These are phyloP conservation scores for Acrodontium crateriforme DNA, from an alignment of 2,329 filamentous ascomycete genomes.

Conservation along the genomic window DNA sequence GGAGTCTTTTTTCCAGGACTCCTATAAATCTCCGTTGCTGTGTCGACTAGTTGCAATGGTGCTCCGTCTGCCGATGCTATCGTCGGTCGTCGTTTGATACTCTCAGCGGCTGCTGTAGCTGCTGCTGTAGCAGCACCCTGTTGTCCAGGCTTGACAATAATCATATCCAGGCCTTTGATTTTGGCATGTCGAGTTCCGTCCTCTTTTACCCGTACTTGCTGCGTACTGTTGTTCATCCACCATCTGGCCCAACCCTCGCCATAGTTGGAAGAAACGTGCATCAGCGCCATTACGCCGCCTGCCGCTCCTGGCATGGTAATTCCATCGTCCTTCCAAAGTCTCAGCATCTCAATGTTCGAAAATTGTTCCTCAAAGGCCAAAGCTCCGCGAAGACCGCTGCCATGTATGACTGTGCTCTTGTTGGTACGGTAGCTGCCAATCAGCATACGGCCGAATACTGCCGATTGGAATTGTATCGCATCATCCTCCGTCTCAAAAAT, in stretches of 20 bases:
- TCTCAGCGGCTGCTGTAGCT: constrained; percentile 1
- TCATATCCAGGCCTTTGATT: constrained; percentile 29
- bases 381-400: constrained; percentile 26
- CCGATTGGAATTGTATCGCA: constrained; percentile 31
- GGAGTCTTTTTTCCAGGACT: constrained; percentile 11
- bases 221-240: constrained; percentile 28
- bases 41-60: constrained; percentile 17
- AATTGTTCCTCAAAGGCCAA: constrained; percentile 35
- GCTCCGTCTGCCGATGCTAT: too few species aligned
- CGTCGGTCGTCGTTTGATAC: too few species aligned
- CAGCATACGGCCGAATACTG: constrained; percentile 31
- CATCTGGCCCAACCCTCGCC: constrained; percentile 29
- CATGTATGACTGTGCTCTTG: constrained; percentile 32
- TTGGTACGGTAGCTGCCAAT: constrained; percentile 29
- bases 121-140: constrained; percentile 1
- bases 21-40: constrained; percentile 20
- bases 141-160: constrained; percentile 20
- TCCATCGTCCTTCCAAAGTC: constrained; percentile 32
- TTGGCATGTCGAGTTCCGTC: constrained; percentile 26
- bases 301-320: constrained; percentile 18
- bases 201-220: constrained; percentile 28
- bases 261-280: constrained; percentile 32
- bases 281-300: constrained; percentile 29
- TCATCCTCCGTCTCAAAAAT: constrained; percentile 22
- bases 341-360: constrained; percentile 33